Conservation (phyloP, 179 eudicot genomes). For the Patellifolia procumbens region DNA sequence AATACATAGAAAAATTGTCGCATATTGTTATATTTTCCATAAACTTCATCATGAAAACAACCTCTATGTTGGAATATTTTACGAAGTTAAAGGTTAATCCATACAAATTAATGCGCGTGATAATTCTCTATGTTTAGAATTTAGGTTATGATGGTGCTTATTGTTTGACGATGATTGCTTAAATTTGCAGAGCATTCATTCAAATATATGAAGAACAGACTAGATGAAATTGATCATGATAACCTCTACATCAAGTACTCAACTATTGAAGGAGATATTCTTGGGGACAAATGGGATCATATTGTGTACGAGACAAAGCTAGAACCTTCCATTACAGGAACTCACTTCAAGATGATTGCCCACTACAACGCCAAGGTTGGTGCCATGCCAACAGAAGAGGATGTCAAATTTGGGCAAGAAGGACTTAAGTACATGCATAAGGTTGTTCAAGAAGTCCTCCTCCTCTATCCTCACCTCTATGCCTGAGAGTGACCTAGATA, state of each 20-base stretch:
- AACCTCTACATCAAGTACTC: slow-evolving; percentile 20
- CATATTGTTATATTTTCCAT: no score
- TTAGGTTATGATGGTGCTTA: neutral
- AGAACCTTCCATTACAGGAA: slow-evolving; percentile 4
- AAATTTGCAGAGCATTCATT: neutral
- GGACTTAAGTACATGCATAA: slow-evolving; percentile 13
- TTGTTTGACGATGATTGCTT: neutral
- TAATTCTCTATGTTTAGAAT: no score
- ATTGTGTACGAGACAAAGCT: slow-evolving; percentile 18
- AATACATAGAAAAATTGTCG: no score
- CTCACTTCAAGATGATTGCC: slow-evolving; percentile 15
- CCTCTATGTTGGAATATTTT: no score
- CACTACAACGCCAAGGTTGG: slow-evolving; percentile 1
- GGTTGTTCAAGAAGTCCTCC: slow-evolving; percentile 13
- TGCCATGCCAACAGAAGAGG: neutral
- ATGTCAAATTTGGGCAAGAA: slow-evolving; percentile 12
- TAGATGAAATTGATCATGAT: slow-evolving; percentile 16
- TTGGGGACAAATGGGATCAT: slow-evolving; percentile 18
- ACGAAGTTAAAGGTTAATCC: no score
- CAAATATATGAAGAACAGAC: slow-evolving; percentile 15
- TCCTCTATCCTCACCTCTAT: neutral
- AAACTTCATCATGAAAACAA: no score
- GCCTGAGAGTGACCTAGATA: neutral
- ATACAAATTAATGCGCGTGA: neutral
- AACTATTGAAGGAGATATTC: slow-evolving; percentile 23